These are phyloP conservation scores for Sequoiadendron giganteum DNA, from an alignment of 75 land plant genomes.

Conservation along the genomic window DNA sequence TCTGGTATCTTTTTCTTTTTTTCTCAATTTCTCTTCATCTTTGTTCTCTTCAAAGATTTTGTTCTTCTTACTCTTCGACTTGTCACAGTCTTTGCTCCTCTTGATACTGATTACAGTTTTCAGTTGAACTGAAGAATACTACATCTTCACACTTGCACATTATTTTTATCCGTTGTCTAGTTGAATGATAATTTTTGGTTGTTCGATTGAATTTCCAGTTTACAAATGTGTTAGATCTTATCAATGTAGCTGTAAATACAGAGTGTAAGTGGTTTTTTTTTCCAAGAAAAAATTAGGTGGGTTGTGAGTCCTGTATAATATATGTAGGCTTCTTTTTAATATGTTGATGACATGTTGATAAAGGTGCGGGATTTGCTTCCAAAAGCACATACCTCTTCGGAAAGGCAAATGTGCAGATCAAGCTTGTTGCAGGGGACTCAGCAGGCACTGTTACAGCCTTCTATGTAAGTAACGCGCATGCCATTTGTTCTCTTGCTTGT, in stretches of 20 bases:
- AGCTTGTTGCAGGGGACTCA: constrained; percentile 66
- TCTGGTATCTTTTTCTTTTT: constrained; percentile 31
- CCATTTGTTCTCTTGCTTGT: background rate
- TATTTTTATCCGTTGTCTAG: too few relatives aligned
- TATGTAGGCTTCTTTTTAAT: background rate
- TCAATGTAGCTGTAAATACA: too few relatives aligned
- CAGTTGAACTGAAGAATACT: background rate
- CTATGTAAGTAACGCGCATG: constrained; percentile 32
- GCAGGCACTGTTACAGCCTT: constrained; percentile 78
- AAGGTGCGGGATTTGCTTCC: constrained; percentile 66
- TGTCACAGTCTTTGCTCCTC: background rate
- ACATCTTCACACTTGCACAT: too few relatives aligned
- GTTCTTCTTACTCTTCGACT: background rate
- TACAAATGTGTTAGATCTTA: too few relatives aligned
- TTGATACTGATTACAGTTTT: background rate
- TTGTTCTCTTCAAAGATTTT: too few relatives aligned
- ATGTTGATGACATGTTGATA: background rate
- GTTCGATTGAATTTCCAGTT: too few relatives aligned
- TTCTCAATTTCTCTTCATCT: background rate
- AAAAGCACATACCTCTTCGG: constrained; percentile 68
- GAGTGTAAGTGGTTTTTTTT: too few relatives aligned
- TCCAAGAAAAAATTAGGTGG: too few relatives aligned
- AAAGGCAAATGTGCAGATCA: constrained; percentile 48
- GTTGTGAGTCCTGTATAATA: background rate
- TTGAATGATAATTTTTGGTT: too few relatives aligned